Conservation (phyloP, 305 asterid genomes). For the Solanum hybrid region DNA sequence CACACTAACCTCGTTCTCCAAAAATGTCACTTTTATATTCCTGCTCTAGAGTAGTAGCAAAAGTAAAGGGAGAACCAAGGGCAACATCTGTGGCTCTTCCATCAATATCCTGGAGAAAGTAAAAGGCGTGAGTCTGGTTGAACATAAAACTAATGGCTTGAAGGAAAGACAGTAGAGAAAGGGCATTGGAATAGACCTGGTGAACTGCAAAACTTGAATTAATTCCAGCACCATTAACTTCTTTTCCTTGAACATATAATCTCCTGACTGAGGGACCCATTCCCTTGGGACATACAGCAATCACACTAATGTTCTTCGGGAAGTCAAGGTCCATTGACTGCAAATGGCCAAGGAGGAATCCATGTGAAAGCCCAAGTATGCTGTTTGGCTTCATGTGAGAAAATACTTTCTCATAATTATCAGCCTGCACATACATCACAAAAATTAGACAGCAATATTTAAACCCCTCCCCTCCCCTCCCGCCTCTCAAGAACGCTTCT, state of each 20-base stretch:
- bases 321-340: slow-evolving; percentile 80
- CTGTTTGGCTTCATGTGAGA: slow-evolving; percentile 92
- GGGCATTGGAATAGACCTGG: slow-evolving; percentile 37
- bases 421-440: slow-evolving; percentile 49
- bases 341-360: slow-evolving; percentile 93
- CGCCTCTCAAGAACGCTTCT: not conserved
- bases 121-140: not conserved
- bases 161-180: slow-evolving; percentile 2
- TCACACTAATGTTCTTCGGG: slow-evolving; percentile 83
- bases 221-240: slow-evolving; percentile 94
- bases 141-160: not conserved
- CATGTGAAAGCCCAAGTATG: slow-evolving; percentile 94
- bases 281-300: slow-evolving; percentile 98
- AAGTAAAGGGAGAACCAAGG: slow-evolving; percentile 96
- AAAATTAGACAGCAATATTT: not conserved
- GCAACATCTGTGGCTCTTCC: slow-evolving; percentile 98
- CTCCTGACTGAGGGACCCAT: slow-evolving; percentile 99
- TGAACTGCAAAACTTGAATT: slow-evolving; percentile 95
- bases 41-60: slow-evolving; percentile 84
- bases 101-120: slow-evolving; percentile 63
- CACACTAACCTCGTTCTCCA: slow-evolving; percentile 71
- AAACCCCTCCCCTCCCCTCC: not conserved
- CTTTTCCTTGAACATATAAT: slow-evolving; percentile 93
- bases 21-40: slow-evolving; percentile 95
- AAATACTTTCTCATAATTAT: slow-evolving; percentile 70